Base-by-base conservation (phyloP, 495 filamentous ascomycete genomes). In the Hamigera avellanea region DNA sequence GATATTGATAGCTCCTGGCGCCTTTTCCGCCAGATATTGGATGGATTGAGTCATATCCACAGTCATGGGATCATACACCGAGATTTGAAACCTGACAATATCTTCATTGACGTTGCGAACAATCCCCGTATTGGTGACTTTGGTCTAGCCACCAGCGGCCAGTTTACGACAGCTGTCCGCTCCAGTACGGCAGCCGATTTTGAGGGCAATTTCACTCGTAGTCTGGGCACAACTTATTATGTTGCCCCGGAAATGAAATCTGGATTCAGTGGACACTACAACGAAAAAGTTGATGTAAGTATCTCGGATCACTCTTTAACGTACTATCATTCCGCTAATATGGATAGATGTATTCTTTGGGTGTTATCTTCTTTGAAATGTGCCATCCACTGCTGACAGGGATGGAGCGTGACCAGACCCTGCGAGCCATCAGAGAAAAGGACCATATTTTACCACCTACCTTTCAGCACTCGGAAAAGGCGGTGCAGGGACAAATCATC, bases 291-390 rank as follows among this genome's bases (percentile, higher is more conserved):
- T 8, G 89, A 96, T 65, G 78, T 81, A 56, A 67, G 78, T 68
- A 28, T 35, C 33, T n/a, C 15, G 12, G 3, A 39, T n/a, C 13
- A 23, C 13, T 40, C 49, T 19, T 35, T 54, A 30, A 44, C 32
- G n/a, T n/a, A 9, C n/a, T 14, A 13, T 35, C 16, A 27, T 19
- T 16, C 16, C 3, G 18, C 19, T 36, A 18, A 19, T 13, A 9
- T 12, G 26, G 26, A 5, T 41, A 83, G 76, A 95, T 98, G 89
- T 98, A 86, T 51, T 95, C 93, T 0, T 64, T 98, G 19, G 91
- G 91, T 8, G 81, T 98, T 31, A 96, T 98, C 39, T 93, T 98
- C 58, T 94, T 96, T 46, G 91, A 98, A 54, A 96, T 98, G 89
- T 91, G 83, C 43, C 78, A 87, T 47, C 67, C 78, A 18, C 67